Evolutionary conservation across 2,329 filamentous ascomycete genomes (phyloP).

Genomic region (Aspergillus uvarum): DNA sequence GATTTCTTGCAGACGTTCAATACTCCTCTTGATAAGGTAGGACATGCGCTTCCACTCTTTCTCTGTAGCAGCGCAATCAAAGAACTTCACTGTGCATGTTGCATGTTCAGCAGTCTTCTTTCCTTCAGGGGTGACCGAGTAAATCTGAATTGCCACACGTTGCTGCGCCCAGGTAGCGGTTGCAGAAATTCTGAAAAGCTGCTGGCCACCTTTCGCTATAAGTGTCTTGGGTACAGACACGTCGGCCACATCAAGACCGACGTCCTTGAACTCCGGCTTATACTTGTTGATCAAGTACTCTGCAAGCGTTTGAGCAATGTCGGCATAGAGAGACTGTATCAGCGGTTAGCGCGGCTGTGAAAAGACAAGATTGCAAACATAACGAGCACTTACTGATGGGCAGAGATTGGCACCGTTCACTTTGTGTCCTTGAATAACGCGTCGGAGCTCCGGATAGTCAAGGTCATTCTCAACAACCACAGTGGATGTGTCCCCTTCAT

Average conservation of each 20-base stretch:
- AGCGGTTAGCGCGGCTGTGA: neutral
- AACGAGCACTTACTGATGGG: constrained; percentile 30
- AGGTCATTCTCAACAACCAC: constrained; percentile 39
- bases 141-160: constrained; percentile 33
- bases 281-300: constrained; percentile 36
- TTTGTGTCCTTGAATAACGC: constrained; percentile 39
- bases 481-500: constrained; percentile 26
- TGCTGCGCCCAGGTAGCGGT: constrained; percentile 37
- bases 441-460: constrained; percentile 33
- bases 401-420: constrained; percentile 38
- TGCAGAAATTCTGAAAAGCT: constrained; percentile 39
- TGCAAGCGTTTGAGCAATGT: constrained; percentile 39
- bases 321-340: constrained; percentile 36
- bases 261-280: constrained; percentile 32
- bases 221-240: constrained; percentile 52
- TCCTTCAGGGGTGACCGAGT: constrained; percentile 38
- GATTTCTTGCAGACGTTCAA: constrained; percentile 59
- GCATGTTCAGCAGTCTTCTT: constrained; percentile 41
- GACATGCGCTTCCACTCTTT: constrained; percentile 33
- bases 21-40: constrained; percentile 63
- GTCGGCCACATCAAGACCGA: constrained; percentile 36
- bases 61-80: constrained; percentile 27
- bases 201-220: constrained; percentile 50
- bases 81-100: constrained; percentile 36
- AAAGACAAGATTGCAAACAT: neutral